These are phyloP conservation scores for Colletotrichum truncatum DNA, from an alignment of 2,329 filamentous ascomycete genomes.

Conservation along the genomic window DNA sequence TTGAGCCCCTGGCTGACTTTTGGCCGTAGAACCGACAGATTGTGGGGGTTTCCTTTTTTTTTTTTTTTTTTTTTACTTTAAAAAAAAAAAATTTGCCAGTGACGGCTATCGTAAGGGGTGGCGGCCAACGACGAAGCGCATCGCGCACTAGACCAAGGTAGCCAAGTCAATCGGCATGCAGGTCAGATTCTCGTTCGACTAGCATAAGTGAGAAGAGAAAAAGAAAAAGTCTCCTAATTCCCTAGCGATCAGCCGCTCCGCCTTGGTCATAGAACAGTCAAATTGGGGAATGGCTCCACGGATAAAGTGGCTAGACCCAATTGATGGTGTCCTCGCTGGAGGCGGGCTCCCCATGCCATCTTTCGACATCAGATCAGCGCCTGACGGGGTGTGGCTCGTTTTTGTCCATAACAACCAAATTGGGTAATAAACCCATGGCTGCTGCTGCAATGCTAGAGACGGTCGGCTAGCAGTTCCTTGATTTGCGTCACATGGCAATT, in stretches of 20 bases:
- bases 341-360: neutral
- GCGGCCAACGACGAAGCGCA: neutral
- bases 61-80: neutral
- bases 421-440: conserved; percentile 5
- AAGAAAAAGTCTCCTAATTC: conserved; percentile 14
- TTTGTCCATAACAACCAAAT: neutral
- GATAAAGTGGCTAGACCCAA: neutral
- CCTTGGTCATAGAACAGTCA: neutral
- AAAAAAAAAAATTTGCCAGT: too few relatives aligned
- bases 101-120: neutral
- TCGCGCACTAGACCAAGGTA: too few relatives aligned
- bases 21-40: conserved; percentile 1
- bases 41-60: conserved; percentile 24
- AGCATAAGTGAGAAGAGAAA: neutral
- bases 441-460: neutral
- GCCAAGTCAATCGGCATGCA: too few relatives aligned
- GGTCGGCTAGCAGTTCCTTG: conserved; percentile 12
- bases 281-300: neutral
- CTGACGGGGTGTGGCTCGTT: conserved; percentile 1
- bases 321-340: neutral
- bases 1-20: too few relatives aligned
- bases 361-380: neutral
- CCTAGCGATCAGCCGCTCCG: conserved; percentile 16
- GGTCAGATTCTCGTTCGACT: neutral
- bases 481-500: conserved; percentile 20